Conservation (phyloP, 1,284 basidiomycete species). For the Heterobasidion parviporum region DNA sequence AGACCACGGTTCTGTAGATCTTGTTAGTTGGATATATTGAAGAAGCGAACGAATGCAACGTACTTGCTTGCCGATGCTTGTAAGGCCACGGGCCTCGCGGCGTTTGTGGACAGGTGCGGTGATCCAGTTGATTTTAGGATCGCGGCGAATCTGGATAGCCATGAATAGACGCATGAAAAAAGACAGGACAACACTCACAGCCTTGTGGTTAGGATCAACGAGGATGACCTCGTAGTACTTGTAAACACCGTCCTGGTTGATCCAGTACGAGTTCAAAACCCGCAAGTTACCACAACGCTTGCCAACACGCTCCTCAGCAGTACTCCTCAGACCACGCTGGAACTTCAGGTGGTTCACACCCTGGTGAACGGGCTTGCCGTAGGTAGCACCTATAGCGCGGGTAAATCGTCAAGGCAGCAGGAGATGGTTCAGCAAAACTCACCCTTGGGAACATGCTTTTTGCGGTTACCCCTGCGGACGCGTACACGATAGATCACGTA, state of each 20-base stretch:
- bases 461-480: conserved; percentile 97
- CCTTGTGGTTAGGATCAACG: conserved; percentile 91
- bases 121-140: conserved; percentile 99
- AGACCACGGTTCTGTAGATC: conserved; percentile 73
- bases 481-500: conserved; percentile 98
- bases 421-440: conserved; percentile 9
- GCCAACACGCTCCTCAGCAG: conserved; percentile 98
- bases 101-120: conserved; percentile 97
- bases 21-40: neutral
- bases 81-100: conserved; percentile 96
- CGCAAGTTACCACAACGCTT: conserved; percentile 94
- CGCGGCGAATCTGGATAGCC: conserved; percentile 71
- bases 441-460: conserved; percentile 98
- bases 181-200: conserved; percentile 47
- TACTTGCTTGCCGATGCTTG: conserved; percentile 91
- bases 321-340: conserved; percentile 89
- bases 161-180: neutral
- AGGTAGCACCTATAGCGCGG: conserved; percentile 72
- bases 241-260: conserved; percentile 99
- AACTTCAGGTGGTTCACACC: conserved; percentile 99
- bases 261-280: conserved; percentile 98
- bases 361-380: conserved; percentile 98
- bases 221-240: conserved; percentile 99
- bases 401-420: neutral
- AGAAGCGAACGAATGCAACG: conserved; percentile 11